These are phyloP conservation scores for Porodaedalea pini DNA, from an alignment of 1,284 basidiomycete genomes.

Conservation along the genomic window DNA sequence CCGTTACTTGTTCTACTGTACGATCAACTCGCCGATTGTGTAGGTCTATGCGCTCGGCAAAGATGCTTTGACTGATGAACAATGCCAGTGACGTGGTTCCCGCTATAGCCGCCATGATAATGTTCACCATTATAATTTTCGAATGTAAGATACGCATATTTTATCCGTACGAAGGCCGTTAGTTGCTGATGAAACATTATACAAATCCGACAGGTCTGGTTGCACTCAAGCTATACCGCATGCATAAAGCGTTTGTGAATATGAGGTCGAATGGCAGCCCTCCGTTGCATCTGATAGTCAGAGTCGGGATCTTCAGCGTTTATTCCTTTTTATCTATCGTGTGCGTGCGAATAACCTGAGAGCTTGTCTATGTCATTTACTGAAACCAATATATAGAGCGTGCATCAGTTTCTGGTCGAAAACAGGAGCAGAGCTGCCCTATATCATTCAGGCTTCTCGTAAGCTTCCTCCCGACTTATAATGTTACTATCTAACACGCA, in stretches of 20 bases:
- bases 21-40: conserved; percentile 14
- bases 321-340: conserved; percentile 15
- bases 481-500: neutral
- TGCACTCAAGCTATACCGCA: conserved; percentile 11
- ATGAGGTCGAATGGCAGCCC: neutral
- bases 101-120: conserved; percentile 5
- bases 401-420: conserved; percentile 17
- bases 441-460: conserved; percentile 20
- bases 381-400: conserved; percentile 3
- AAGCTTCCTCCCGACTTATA: neutral
- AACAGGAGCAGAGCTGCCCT: conserved; percentile 11
- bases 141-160: conserved; percentile 9
- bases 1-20: conserved; percentile 15
- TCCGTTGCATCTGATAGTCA: conserved; percentile 3
- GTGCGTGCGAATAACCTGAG: neutral
- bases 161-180: no score
- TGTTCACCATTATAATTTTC: conserved; percentile 11
- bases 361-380: neutral
- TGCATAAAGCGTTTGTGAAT: conserved; percentile 2
- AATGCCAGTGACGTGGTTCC: conserved; percentile 10
- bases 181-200: neutral
- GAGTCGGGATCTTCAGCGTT: conserved; percentile 13
- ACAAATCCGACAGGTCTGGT: conserved; percentile 5
- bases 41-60: neutral
- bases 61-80: neutral